Conservation (phyloP, 768 basidiomycete genomes). For the Amanita rubescens region DNA sequence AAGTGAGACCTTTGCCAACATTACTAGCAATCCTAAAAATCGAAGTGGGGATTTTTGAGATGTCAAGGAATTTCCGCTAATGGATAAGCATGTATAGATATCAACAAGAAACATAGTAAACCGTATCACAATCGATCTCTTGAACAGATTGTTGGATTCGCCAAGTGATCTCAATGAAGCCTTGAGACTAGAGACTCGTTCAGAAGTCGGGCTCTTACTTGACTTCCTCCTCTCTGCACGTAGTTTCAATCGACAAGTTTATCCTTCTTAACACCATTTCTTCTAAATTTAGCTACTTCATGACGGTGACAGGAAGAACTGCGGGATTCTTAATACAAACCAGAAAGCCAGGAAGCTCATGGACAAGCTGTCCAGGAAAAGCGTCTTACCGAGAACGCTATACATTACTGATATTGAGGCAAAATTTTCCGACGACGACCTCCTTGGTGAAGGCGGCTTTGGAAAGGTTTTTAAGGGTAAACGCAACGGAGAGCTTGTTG, state of each 20-base stretch:
- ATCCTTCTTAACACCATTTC: too few species aligned
- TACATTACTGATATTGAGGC: too few species aligned
- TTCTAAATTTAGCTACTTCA: too few species aligned
- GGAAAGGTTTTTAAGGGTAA: not conserved
- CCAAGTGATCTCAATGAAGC: not conserved
- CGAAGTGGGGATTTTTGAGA: not conserved
- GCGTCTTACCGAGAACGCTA: too few species aligned
- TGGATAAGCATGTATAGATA: not conserved
- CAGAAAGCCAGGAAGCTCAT: too few species aligned
- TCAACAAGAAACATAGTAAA: not conserved
- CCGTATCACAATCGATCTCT: not conserved
- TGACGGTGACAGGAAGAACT: too few species aligned
- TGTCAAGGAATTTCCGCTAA: not conserved
- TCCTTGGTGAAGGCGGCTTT: too few species aligned
- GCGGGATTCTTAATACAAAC: too few species aligned
- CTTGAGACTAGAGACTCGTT: not conserved
- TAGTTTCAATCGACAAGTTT: not conserved
- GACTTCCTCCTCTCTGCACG: not conserved
- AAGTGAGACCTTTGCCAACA: not conserved
- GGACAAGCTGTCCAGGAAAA: too few species aligned
- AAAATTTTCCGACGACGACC: too few species aligned
- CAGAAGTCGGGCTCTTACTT: not conserved
- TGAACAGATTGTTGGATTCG: not conserved
- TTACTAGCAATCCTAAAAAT: not conserved
- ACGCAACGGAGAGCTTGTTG: not conserved